Conservation (phyloP, 306 rosid genomes). For the Vachellia pachyceras region DNA sequence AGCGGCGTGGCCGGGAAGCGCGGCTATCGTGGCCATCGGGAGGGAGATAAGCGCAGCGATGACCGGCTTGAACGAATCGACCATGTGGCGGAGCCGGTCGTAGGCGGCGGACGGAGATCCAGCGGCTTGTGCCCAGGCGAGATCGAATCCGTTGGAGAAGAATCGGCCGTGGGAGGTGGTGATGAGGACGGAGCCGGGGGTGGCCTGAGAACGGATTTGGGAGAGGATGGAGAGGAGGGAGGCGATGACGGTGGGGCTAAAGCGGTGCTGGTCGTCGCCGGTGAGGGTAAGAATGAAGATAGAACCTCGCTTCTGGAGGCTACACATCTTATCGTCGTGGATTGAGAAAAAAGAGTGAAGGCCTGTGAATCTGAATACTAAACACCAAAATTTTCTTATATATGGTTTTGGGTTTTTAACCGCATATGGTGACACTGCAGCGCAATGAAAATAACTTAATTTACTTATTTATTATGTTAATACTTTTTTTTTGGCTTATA, state of each 20-base stretch:
- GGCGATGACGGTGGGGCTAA: conserved; percentile 49
- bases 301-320: conserved; percentile 58
- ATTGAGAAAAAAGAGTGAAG: too few species aligned
- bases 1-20: conserved; percentile 62
- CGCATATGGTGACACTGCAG: too few species aligned
- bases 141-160: conserved; percentile 78
- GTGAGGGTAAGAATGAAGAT: conserved; percentile 61
- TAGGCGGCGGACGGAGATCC: conserved; percentile 41
- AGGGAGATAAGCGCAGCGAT: conserved; percentile 56
- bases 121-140: conserved; percentile 60
- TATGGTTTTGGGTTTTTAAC: too few species aligned
- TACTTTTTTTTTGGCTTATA: too few species aligned
- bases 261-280: conserved; percentile 60
- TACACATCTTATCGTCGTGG: conserved; percentile 53
- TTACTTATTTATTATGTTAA: too few species aligned
- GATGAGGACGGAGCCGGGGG: conserved; percentile 59
- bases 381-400: too few species aligned
- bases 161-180: conserved; percentile 65
- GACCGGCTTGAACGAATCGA: conserved; percentile 47
- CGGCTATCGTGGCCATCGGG: conserved; percentile 71
- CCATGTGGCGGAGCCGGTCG: conserved; percentile 51
- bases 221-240: conserved; percentile 55
- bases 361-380: too few species aligned
- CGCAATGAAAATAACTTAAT: too few species aligned
- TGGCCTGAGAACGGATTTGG: conserved; percentile 49